Percentiles rank a stretch among this genome's conserved stretches.
These are phyloP conservation scores for slime mould (Dictyostelium discoideum) DNA, from an alignment of 78 protist species.

Conservation along the genomic window DNA sequence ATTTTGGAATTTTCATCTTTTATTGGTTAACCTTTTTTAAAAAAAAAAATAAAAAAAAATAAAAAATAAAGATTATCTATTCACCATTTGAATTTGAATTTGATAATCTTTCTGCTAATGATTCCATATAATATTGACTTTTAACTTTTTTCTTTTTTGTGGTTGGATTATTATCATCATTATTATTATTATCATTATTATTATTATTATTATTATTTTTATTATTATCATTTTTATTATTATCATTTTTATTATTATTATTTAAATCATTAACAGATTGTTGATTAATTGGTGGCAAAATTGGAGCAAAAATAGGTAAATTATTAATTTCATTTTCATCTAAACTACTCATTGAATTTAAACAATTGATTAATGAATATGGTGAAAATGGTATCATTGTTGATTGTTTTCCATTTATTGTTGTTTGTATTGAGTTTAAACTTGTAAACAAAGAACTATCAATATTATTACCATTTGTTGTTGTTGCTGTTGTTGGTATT, in stretches of 20 bases:
- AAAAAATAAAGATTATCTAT: no score
- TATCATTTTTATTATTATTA: no score
- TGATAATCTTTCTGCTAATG: not conserved
- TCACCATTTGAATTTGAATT: not conserved
- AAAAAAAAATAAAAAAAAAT: no score
- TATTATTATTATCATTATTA: not conserved
- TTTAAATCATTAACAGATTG: not conserved
- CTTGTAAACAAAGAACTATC: not conserved
- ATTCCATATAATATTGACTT: not conserved
- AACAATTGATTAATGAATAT: not conserved
- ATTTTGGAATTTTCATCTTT: no score
- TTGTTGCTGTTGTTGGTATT: not conserved
- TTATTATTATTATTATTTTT: no score
- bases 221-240: no score
- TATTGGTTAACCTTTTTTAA: no score
- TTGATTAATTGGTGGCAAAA: not conserved
- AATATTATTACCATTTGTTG: not conserved
- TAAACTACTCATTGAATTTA: not conserved
- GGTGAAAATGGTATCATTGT: not conserved
- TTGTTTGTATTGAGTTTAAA: not conserved
- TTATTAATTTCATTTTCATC: not conserved
- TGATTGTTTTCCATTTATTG: not conserved
- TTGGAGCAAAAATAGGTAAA: not conserved
- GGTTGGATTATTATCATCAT: not conserved
- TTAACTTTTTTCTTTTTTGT: not conserved